Base-by-base conservation (phyloP, 2,329 filamentous ascomycete genomes). In the Amauroascus verrucosus region DNA sequence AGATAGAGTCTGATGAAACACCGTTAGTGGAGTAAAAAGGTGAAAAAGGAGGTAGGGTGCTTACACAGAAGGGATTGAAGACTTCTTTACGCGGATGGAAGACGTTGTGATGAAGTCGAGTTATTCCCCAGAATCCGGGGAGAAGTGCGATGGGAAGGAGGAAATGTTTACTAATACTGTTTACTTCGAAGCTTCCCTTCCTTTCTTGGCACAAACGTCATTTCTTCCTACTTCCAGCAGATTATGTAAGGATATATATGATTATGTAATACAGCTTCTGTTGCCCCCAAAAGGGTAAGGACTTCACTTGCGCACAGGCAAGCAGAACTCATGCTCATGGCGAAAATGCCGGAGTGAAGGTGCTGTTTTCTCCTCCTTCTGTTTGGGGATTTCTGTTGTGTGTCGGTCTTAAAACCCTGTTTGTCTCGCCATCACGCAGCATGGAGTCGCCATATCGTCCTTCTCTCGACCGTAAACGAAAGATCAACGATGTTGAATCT, bases 381-480 rank as follows among this genome's bases (percentile, higher is more conserved):
- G 33, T 7, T 16, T 43, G 24, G 20, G 1, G 9, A 2, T 43
- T 11, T 24, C 9, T 43, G 9, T 26, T 24, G n/a, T n/a, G n/a
- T 30, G 26, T 5, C 26, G 26, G 26, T 9, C 26, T 30, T 30
- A 30, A 9, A 30, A 30, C 26, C 4, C 26, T 30, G 26, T 5
- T 30, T 30, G 26, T 30, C 38, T 24, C 11, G 38, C 35, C 20
- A n/a, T 24, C 38, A 22, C 38, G 6, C 5, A 24, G 3, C 3
- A 57, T 57, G 55, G 68, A 68, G 40, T 66, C 64, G 35, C 59
- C 63, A 43, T 60, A 65, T 28, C 58, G 60, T 13, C 60, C 64
- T 13, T 60, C 65, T n/a, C 63, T 63, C 50, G 67, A 68, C 53
- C 67, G 67, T 38, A 72, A 72, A 61, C 69, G 70, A 60, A 72